A percentile compares a stretch with the other conserved stretches of the same genome.
Conservation (phyloP, 495 filamentous ascomycete genomes). For the Trichodelitschia bisporula region DNA sequence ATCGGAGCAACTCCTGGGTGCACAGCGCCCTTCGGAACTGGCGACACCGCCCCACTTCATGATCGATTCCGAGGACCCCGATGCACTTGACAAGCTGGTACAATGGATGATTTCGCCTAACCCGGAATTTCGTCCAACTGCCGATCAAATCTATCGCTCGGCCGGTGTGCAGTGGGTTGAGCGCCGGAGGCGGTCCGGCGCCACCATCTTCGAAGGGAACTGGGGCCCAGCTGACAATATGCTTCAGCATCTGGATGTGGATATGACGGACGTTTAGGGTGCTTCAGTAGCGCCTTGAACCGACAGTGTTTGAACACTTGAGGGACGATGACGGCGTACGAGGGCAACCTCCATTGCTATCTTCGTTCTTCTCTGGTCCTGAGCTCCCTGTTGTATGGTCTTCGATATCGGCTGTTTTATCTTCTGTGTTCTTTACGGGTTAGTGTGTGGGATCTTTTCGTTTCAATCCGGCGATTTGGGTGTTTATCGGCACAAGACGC, state of each 20-base stretch:
- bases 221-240: conserved; percentile 70
- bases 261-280: conserved; percentile 42
- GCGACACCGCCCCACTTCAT: conserved; percentile 66
- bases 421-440: too few species aligned
- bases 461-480: too few species aligned
- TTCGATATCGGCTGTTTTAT: too few species aligned
- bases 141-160: conserved; percentile 40
- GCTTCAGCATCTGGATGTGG: conserved; percentile 30
- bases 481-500: too few species aligned
- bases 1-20: conserved; percentile 4
- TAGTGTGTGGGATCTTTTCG: too few species aligned
- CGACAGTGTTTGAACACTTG: too few species aligned
- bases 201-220: conserved; percentile 82
- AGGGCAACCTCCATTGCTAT: too few species aligned
- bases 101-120: conserved; percentile 66
- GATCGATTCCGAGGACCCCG: conserved; percentile 37
- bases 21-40: conserved; percentile 23
- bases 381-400: too few species aligned
- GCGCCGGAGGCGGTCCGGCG: conserved; percentile 48
- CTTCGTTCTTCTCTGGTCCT: too few species aligned
- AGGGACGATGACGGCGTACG: too few species aligned
- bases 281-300: too few species aligned
- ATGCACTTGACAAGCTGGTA: conserved; percentile 66
- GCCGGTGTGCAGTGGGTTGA: conserved; percentile 56
- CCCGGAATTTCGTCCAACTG: conserved; percentile 46